Evolutionary conservation across 371 early-diverging fungal genomes (phyloP), one percentile per base, ranked within the genome.

Genomic region (Mortierella sp.): DNA sequence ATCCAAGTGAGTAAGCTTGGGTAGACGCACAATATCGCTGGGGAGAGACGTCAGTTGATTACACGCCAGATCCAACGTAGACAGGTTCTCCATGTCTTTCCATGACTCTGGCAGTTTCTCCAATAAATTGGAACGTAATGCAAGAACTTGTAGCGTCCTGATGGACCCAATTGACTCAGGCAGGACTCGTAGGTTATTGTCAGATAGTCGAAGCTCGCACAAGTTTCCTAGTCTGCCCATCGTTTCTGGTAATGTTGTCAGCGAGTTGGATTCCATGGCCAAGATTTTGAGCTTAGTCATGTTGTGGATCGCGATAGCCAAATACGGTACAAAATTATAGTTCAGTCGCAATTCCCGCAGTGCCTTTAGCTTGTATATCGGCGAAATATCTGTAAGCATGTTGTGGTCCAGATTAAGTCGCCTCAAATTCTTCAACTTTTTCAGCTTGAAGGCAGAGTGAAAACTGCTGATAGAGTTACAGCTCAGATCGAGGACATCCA

Each of bases 1-100:
- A 66, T 93, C 89, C 42, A 91, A 80, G 81, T 91, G 86, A 10
- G 85, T 87, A 37, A 89, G 64, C 53, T 84, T 85, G n/a, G 66
- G 83, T n/a, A 88, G 73, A 32, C 75, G 76, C 54, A 77, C 82
- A 8, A 85, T 56, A 55, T 86, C 76, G 19, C 64, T 70, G 12
- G 86, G 81, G 15, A 83, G 72, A 3, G 61, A 61, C 12, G 61
- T 71, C 37, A 81, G 49, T 13, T 73, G 70, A 40, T 82, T 86
- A 35, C 75, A 74, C 2, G 83, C 61, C 63, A 89, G 85, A 66
- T 83, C 85, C 37, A 89, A 57, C 15, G 80, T 78, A 32, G 80
- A 75, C n/a, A 89, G 55, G 54, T 75, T 75, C 26, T 83, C 83
- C 64, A 90, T 83, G 31, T 88, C 87, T 45, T 78, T 82, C 58